Evolutionary conservation across 1,284 basidiomycete species (phyloP).

Genomic region (Moniliella sp.): DNA sequence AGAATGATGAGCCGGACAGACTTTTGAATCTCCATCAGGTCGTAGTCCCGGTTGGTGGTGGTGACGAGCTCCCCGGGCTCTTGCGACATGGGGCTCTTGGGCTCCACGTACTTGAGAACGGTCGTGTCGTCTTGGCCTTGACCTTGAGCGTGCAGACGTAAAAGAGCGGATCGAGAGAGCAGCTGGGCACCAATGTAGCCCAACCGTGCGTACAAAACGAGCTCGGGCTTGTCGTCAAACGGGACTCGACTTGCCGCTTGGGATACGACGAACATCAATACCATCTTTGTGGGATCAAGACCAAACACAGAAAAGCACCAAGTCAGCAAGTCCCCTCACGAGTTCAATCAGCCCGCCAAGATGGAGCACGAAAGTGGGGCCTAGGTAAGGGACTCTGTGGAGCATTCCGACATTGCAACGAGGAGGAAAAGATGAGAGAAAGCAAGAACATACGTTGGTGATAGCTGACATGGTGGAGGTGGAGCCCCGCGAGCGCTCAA

Average conservation of each 20-base stretch:
- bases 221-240: constrained; percentile 59
- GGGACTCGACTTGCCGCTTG: constrained; percentile 67
- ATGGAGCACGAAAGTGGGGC: no score
- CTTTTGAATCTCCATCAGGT: constrained; percentile 66
- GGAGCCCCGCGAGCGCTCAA: no score
- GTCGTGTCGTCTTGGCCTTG: constrained; percentile 78
- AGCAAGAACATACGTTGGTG: no score
- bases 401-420: no score
- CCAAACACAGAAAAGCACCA: no score
- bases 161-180: constrained; percentile 49
- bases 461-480: no score
- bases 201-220: constrained; percentile 59
- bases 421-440: no score
- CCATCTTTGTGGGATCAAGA: no score
- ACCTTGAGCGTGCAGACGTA: constrained; percentile 48
- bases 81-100: constrained; percentile 35
- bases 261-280: constrained; percentile 27
- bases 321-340: no score
- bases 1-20: constrained; percentile 43
- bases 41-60: constrained; percentile 83
- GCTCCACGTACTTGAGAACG: constrained; percentile 63
- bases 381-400: no score
- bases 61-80: constrained; percentile 60
- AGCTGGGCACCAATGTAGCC: constrained; percentile 59
- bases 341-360: no score